Evolutionary conservation across 306 rosid genomes (phyloP).

Genomic region (Gillenia trifoliata): DNA sequence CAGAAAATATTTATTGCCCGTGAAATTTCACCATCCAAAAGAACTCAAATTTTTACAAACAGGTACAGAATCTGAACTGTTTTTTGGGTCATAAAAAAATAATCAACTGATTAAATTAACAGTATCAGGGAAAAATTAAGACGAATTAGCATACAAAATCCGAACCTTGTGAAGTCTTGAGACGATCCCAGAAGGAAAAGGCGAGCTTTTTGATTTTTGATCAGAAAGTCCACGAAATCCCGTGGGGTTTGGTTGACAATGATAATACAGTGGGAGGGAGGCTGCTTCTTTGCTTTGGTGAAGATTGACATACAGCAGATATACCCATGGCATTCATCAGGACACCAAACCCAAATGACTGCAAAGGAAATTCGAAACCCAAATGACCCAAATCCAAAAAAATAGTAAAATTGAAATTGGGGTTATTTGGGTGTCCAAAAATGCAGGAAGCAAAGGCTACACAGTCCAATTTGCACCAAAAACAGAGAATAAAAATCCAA

Average conservation of each 20-base stretch:
- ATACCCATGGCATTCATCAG: too few species aligned
- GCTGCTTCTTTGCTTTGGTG: neutral
- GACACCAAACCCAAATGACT: too few species aligned
- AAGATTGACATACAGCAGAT: too few species aligned
- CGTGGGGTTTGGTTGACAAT: constrained; percentile 29
- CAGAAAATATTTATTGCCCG: neutral
- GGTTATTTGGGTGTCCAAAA: too few species aligned
- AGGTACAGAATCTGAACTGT: neutral
- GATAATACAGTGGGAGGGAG: neutral
- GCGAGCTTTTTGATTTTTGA: constrained; percentile 13
- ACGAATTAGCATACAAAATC: neutral
- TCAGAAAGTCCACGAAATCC: constrained; percentile 23
- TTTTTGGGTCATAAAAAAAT: neutral
- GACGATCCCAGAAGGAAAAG: constrained; percentile 14
- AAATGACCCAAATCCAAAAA: too few species aligned
- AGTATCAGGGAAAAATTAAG: neutral
- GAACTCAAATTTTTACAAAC: neutral
- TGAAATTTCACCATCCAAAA: neutral
- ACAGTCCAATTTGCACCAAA: too few species aligned
- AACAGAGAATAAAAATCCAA: too few species aligned
- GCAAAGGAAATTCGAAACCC: too few species aligned
- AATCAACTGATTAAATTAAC: neutral
- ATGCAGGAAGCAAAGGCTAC: too few species aligned
- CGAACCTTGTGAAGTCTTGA: constrained; percentile 20
- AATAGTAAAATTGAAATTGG: too few species aligned